Percentiles rank a stretch among this genome's conserved stretches.
Conservation (phyloP, 441 rosid species). For the Corymbia citriodora region DNA sequence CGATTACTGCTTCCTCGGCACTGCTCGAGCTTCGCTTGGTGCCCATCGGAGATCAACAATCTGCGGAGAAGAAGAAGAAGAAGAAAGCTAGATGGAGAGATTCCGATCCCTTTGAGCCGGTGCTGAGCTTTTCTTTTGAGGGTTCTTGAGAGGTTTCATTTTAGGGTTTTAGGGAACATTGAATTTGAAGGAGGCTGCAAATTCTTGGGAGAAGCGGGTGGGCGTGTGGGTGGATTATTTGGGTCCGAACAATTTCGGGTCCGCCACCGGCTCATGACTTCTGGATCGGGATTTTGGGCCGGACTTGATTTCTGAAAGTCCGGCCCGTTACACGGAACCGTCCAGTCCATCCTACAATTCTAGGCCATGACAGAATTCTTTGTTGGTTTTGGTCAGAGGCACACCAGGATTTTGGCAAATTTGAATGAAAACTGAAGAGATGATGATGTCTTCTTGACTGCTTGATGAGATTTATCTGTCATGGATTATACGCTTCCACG, state of each 20-base stretch:
- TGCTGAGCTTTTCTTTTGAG: neutral
- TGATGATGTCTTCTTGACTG: neutral
- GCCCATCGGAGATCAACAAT: conserved; percentile 30
- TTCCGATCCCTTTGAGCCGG: neutral
- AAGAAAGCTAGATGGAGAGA: neutral
- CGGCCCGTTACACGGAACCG: neutral
- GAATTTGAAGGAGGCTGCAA: neutral
- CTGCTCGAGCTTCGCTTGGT: conserved; percentile 42
- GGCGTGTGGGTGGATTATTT: neutral
- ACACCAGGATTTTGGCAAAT: neutral
- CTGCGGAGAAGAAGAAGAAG: neutral
- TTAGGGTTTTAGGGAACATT: neutral
- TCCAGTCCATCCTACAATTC: neutral
- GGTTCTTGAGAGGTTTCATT: neutral
- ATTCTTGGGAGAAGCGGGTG: neutral
- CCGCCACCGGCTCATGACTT: neutral
- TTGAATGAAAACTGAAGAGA: neutral
- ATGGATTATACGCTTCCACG: neutral
- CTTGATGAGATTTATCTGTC: neutral
- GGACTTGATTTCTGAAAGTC: neutral
- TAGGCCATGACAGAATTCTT: neutral
- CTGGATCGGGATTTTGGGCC: neutral
- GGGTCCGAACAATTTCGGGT: neutral
- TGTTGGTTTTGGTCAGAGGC: neutral
- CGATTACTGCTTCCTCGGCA: conserved; percentile 21